Evolutionary conservation across 2,329 filamentous ascomycete species (phyloP), one percentile per base, ranked within the genome.

Genomic region (Clonostachys rosea): DNA sequence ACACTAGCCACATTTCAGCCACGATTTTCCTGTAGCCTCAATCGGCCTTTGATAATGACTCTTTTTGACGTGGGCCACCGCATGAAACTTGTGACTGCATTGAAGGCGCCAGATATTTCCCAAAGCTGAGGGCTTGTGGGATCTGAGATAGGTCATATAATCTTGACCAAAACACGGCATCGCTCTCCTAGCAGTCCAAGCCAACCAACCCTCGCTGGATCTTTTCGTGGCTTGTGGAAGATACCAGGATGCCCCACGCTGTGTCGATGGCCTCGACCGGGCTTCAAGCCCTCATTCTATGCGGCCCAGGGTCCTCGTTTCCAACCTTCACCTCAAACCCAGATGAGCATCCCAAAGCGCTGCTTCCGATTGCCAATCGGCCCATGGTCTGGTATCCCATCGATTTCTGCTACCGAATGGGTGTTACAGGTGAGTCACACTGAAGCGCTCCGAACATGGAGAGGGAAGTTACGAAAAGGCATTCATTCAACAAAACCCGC

Each of bases 331-430:
- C 87, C 3, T 84, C 87, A 4, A 89, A 85, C 51, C 86, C 88
- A 6, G 83, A 87, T 67, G 86, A 91, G 60, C 84, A 88, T 51
- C 88, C 89, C 10, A 94, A 94, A 68, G 88, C 89, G 10, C 78
- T 94, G 18, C 70, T 94, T 8, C 89, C 89, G 6, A 87, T 94
- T 50, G 89, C 89, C 35, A 94, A 94, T 64, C 71, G 89, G 55
- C 89, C 89, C 2, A 94, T 94, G 89, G 85, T 94, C 42, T 92
- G 89, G 87, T 94, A 94, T 63, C 85, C 89, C 6, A 79, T 94
- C 39, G 88, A 92, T 58, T 92, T 89, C 70, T 92, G 88, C 67
- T 87, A 90, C 60, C 82, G 88, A 36, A 88, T 86, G 64, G 88
- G 89, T 55, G 81, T 91, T 54, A 87, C 84, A 59, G 76, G 86